phyloP scores from a whole-genome alignment of 2,329 filamentous ascomycete species.

The Gnomoniopsis smithogilvyi region DNA sequence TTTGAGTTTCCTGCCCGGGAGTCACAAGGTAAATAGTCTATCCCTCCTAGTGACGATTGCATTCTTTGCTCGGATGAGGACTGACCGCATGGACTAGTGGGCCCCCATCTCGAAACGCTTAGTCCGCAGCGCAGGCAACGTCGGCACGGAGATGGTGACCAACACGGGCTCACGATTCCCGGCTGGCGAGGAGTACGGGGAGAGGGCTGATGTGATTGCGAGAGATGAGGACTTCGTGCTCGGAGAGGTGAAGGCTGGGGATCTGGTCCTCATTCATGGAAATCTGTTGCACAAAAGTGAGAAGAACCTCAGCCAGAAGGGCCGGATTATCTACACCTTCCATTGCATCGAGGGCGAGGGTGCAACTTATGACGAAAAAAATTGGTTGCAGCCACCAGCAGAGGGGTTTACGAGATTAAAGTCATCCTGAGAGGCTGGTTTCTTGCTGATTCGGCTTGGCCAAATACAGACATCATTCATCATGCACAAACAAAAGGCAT shows the following conservation, averaged over 20 bases:
- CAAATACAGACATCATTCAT: neutral
- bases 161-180: constrained; percentile 68
- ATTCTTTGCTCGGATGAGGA: neutral
- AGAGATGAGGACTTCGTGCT: constrained; percentile 64
- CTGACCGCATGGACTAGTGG: constrained; percentile 33
- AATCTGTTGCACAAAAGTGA: constrained; percentile 96
- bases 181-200: constrained; percentile 43
- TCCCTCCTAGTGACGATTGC: neutral
- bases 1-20: constrained; percentile 79
- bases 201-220: constrained; percentile 34
- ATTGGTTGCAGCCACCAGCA: constrained; percentile 87
- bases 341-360: constrained; percentile 85
- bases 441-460: too few species aligned
- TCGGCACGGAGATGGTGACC: constrained; percentile 66
- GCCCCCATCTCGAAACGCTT: constrained; percentile 71
- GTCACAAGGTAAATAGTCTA: constrained; percentile 51
- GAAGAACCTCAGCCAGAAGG: constrained; percentile 81
- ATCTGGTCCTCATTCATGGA: constrained; percentile 89
- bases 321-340: constrained; percentile 94
- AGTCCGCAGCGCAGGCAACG: constrained; percentile 56
- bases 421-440: constrained; percentile 21
- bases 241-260: constrained; percentile 86
- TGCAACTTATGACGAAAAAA: constrained; percentile 74
- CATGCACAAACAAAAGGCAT: neutral
- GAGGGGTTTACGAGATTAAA: constrained; percentile 74